Percentiles rank a stretch among this genome's conserved stretches.
Conservation (phyloP, 306 rosid genomes). For the Abrus precatorius region DNA sequence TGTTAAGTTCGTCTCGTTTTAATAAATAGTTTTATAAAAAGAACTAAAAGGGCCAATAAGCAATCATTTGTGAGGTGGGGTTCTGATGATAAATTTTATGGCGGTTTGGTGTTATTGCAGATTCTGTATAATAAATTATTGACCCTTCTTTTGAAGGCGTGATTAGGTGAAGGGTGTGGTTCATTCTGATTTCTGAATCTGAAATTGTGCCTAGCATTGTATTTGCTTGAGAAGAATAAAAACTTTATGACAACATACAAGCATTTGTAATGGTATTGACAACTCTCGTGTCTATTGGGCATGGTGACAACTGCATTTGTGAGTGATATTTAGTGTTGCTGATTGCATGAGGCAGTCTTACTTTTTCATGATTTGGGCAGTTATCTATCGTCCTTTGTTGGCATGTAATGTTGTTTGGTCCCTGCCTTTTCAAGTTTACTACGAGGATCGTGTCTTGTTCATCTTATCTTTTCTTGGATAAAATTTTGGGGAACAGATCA, state of each 20-base stretch:
- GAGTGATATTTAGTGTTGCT: conserved; percentile 5
- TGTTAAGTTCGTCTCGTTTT: background rate
- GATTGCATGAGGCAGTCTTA: conserved; percentile 17
- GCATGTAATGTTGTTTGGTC: conserved; percentile 19
- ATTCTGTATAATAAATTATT: background rate
- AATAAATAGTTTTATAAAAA: background rate
- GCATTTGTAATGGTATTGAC: conserved; percentile 21
- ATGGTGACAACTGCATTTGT: conserved; percentile 36
- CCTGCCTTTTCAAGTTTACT: conserved; percentile 32
- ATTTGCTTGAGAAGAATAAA: conserved; percentile 36
- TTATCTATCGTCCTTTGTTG: conserved; percentile 25
- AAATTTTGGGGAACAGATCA: conserved; percentile 45
- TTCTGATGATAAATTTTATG: background rate
- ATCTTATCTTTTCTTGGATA: conserved; percentile 55
- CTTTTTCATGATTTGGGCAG: conserved; percentile 20
- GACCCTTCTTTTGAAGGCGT: conserved; percentile 10
- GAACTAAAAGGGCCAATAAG: background rate
- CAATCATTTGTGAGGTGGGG: background rate
- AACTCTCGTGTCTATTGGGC: conserved; percentile 25
- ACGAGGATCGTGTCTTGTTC: conserved; percentile 45
- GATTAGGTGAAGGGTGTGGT: conserved; percentile 14
- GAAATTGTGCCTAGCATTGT: conserved; percentile 23
- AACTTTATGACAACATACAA: conserved; percentile 37
- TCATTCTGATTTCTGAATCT: conserved; percentile 43
- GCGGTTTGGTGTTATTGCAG: background rate